Evolutionary conservation across 495 filamentous ascomycete genomes (phyloP).

Genomic region (Mycothermus thermophilus): DNA sequence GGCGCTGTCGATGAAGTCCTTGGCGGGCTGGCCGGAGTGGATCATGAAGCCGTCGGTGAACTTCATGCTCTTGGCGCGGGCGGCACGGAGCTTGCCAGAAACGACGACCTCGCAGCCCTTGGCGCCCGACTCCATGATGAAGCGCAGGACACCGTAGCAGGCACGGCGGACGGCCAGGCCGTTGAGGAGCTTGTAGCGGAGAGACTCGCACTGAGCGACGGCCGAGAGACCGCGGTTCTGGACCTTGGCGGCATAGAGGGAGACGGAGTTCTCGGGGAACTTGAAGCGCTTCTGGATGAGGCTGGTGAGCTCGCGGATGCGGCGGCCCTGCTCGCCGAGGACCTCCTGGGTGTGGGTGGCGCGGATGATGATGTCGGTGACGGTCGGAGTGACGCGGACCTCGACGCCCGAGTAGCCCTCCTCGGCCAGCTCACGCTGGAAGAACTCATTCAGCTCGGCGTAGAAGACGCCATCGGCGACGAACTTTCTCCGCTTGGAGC

Average conservation of each 20-base stretch:
- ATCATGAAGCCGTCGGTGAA: conserved; percentile 99
- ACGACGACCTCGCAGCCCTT: conserved; percentile 99
- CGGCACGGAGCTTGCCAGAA: conserved; percentile 94
- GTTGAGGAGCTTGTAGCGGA: conserved; percentile 99
- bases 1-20: conserved; percentile 97
- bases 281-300: conserved; percentile 99
- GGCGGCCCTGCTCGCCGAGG: conserved; percentile 96
- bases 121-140: conserved; percentile 99
- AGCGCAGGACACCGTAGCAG: conserved; percentile 98
- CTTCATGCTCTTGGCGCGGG: conserved; percentile 99
- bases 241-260: conserved; percentile 98
- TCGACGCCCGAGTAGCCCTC: conserved; percentile 99
- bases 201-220: conserved; percentile 98
- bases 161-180: conserved; percentile 93
- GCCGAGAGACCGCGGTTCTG: conserved; percentile 99
- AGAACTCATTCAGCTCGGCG: conserved; percentile 99
- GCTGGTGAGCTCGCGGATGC: conserved; percentile 98
- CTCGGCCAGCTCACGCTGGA: conserved; percentile 99
- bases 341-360: conserved; percentile 99
- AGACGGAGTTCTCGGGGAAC: conserved; percentile 99
- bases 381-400: conserved; percentile 97
- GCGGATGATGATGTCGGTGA: conserved; percentile 99
- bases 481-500: conserved; percentile 99
- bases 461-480: conserved; percentile 99
- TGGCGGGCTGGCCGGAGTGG: conserved; percentile 98